Base-by-base conservation (phyloP, 495 filamentous ascomycete species). In the Trichoderma erinaceum region DNA sequence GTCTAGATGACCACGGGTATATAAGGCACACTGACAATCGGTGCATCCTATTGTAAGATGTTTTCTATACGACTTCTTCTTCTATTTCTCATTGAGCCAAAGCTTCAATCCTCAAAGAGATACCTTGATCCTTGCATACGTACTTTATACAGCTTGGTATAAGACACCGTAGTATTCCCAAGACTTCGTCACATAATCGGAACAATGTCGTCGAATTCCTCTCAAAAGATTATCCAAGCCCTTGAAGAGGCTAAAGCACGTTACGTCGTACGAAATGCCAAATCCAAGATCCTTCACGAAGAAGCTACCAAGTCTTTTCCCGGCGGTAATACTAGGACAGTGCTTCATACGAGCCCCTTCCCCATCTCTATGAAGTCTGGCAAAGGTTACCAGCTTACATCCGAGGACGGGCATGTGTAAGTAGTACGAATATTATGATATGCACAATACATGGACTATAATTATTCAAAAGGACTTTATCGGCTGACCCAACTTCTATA, bases 261-360 rank as follows among this genome's bases (percentile, higher is more conserved):
- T 15, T 80, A 75, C 66, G 69, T 71, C 23, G 32, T 72, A 32
- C 66, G 70, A 43, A 81, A 83, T 71, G 73, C 75, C 1, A 50
- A 66, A 13, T 82, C 80, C 71, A 68, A 75, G 21, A 66, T 69
- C 12, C 73, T 77, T 8, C 77, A 82, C 63, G 72, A 78, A 21
- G 67, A 74, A 41, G 82, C 83, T 23, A 67, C 73, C 25, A 41
- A 76, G 41, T 71, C 75, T 50, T 74, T 88, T 4, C 87, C 87
- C 0, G 86, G 87, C 18, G 87, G 87, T 50, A 89, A 88, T 71
- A 89, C 87, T 15, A 76, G 87, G 21, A 84, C 82, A 3, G 75
- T 87, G 2, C 77, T 89, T 0, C 80, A 87, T 73, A 79, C 78
- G n/a, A 73, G 72, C 4, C 86, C 87, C 0, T 89, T 87, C 68